These are phyloP conservation scores for Boletellus ananiceps DNA, from an alignment of 768 basidiomycete species.

Conservation along the genomic window DNA sequence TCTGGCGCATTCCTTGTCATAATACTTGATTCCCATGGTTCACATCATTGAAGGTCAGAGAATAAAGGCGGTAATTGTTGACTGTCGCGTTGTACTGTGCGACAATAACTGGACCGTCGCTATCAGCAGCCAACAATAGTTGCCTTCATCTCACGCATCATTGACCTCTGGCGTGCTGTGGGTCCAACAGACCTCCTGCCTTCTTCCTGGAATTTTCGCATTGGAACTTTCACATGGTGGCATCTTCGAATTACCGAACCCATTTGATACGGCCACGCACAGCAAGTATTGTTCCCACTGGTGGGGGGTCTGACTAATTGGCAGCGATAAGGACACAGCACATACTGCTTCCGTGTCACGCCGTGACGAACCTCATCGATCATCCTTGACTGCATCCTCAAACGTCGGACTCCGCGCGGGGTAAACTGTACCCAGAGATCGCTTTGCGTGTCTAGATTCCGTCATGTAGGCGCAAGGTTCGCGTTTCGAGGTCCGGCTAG, in stretches of 20 bases:
- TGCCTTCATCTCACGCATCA: not conserved
- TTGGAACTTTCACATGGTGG: no score
- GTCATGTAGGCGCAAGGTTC: not conserved
- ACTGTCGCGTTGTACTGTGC: not conserved
- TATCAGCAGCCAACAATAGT: constrained; percentile 5
- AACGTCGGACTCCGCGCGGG: not conserved
- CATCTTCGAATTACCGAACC: no score
- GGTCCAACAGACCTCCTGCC: no score
- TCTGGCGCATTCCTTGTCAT: not conserved
- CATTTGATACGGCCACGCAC: no score
- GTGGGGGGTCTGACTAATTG: no score
- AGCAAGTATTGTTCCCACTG: no score
- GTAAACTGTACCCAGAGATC: not conserved
- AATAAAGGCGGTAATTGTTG: constrained; percentile 8
- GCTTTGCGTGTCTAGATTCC: not conserved
- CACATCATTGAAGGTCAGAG: not conserved
- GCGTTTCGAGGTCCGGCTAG: not conserved
- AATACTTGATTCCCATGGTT: constrained; percentile 2
- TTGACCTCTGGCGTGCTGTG: no score
- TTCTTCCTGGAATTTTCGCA: no score
- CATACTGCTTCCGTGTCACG: not conserved
- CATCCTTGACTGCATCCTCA: not conserved
- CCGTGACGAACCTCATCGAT: not conserved
- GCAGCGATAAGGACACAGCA: not conserved
- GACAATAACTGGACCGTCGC: not conserved